Evolutionary conservation across 2,329 filamentous ascomycete species (phyloP).

Genomic region (Aspergillus pseudoviridinutans): DNA sequence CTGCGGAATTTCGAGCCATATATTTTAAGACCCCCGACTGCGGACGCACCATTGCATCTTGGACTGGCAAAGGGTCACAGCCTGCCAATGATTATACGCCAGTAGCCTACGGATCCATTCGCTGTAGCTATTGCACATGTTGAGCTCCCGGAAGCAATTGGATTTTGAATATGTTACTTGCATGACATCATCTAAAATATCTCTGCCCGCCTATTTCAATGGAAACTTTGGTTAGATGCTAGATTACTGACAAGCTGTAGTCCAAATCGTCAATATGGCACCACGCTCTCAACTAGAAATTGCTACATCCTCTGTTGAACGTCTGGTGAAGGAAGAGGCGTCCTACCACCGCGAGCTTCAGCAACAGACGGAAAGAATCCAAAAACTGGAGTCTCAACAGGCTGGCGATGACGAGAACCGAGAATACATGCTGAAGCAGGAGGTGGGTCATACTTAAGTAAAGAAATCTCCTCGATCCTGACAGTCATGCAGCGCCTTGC

Average conservation of each 20-base stretch:
- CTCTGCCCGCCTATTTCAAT: not conserved
- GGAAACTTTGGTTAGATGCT: not conserved
- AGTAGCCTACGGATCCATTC: not conserved
- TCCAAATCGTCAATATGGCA: conserved; percentile 55
- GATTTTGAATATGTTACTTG: not conserved
- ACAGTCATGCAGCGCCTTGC: conserved; percentile 61
- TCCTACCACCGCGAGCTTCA: conserved; percentile 85
- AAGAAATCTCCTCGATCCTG: not conserved
- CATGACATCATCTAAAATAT: not conserved
- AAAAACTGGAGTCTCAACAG: conserved; percentile 62
- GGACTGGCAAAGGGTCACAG: not conserved
- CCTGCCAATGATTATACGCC: not conserved
- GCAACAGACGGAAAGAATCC: conserved; percentile 68
- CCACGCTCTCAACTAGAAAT: conserved; percentile 80
- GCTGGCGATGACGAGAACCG: conserved; percentile 73
- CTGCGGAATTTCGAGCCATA: not conserved
- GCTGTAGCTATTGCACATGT: not conserved
- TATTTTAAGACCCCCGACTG: not conserved
- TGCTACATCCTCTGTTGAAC: conserved; percentile 71
- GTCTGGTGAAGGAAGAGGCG: conserved; percentile 85
- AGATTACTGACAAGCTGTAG: not conserved
- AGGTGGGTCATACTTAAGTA: conserved; percentile 53
- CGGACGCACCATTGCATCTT: not conserved
- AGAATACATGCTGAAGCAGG: conserved; percentile 76
- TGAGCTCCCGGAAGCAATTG: not conserved